Evolutionary conservation across 1,284 basidiomycete genomes (phyloP).

Genomic region (Boletus mariae): DNA sequence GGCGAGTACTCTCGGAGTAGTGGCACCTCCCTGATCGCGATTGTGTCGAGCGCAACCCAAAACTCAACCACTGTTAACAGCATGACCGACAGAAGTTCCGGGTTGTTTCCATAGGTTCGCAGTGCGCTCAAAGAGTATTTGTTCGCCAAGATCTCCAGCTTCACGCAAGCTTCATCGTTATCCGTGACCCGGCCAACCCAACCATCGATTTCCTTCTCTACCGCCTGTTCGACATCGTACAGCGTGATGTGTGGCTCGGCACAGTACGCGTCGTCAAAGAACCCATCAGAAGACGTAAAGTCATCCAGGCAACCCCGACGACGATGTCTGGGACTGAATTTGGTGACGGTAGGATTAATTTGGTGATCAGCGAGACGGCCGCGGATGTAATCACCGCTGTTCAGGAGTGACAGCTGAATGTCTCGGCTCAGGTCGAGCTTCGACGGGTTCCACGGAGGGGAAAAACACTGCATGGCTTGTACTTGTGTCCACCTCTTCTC

Average conservation of each 20-base stretch:
- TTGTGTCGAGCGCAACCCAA: conserved; percentile 34
- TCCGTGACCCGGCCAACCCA: conserved; percentile 28
- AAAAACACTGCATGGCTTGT: conserved; percentile 13
- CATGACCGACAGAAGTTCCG: conserved; percentile 43
- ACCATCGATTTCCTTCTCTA: conserved; percentile 28
- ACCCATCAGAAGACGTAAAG: conserved; percentile 18
- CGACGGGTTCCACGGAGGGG: conserved; percentile 28
- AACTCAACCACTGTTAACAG: conserved; percentile 40
- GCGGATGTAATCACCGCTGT: conserved; percentile 27
- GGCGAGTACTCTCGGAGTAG: conserved; percentile 43
- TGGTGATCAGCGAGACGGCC: conserved; percentile 5
- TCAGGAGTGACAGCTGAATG: conserved; percentile 28
- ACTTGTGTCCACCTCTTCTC: conserved; percentile 16
- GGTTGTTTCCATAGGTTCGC: conserved; percentile 31
- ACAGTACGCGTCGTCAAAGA: conserved; percentile 16
- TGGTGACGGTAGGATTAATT: neutral
- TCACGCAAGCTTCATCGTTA: conserved; percentile 11
- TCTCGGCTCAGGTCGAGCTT: conserved; percentile 29
- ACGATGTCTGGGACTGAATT: conserved; percentile 15
- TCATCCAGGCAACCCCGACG: conserved; percentile 19
- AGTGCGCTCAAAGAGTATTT: conserved; percentile 32
- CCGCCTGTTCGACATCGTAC: conserved; percentile 35
- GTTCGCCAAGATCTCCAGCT: conserved; percentile 25
- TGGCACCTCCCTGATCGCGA: conserved; percentile 32
- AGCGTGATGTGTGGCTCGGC: conserved; percentile 24